Evolutionary conservation across 2,329 filamentous ascomycete genomes (phyloP).

Genomic region (Nemania sp.): DNA sequence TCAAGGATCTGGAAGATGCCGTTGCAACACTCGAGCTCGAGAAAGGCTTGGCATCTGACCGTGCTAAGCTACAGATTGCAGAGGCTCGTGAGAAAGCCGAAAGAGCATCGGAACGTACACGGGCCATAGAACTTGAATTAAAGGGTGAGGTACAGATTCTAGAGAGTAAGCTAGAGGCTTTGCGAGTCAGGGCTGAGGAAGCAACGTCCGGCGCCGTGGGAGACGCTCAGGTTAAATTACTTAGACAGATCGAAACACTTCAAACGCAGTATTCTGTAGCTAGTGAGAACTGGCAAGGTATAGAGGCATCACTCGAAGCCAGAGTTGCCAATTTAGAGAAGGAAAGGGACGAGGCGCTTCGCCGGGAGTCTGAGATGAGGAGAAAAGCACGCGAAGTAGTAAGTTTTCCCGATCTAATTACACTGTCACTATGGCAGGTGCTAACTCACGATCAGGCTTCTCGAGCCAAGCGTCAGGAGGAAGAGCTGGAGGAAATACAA

Average conservation of each 20-base stretch:
- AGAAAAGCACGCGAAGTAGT: constrained; percentile 90
- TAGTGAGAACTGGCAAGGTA: constrained; percentile 97
- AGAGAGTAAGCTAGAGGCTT: constrained; percentile 89
- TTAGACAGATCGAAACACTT: constrained; percentile 93
- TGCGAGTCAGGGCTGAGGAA: constrained; percentile 88
- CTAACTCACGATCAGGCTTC: constrained; percentile 62
- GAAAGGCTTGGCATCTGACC: constrained; percentile 77
- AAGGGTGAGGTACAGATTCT: constrained; percentile 81
- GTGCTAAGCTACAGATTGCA: constrained; percentile 73
- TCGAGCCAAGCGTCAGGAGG: constrained; percentile 76
- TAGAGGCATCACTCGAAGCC: constrained; percentile 86
- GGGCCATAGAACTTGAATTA: constrained; percentile 78
- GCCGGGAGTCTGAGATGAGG: constrained; percentile 86
- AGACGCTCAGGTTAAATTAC: constrained; percentile 87
- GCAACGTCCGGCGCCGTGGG: constrained; percentile 84
- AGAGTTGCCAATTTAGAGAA: constrained; percentile 84
- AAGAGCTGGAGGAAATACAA: constrained; percentile 80
- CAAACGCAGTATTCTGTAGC: constrained; percentile 96
- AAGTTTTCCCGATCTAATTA: constrained; percentile 53
- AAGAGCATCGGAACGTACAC: constrained; percentile 76
- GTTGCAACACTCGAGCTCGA: constrained; percentile 79
- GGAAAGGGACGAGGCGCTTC: constrained; percentile 87
- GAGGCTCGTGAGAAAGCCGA: constrained; percentile 80
- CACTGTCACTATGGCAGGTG: constrained; percentile 41
- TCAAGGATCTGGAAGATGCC: constrained; percentile 67